These are phyloP conservation scores for Metschnikowia shivogae DNA, from an alignment of 805 yeast genomes.

Conservation along the genomic window DNA sequence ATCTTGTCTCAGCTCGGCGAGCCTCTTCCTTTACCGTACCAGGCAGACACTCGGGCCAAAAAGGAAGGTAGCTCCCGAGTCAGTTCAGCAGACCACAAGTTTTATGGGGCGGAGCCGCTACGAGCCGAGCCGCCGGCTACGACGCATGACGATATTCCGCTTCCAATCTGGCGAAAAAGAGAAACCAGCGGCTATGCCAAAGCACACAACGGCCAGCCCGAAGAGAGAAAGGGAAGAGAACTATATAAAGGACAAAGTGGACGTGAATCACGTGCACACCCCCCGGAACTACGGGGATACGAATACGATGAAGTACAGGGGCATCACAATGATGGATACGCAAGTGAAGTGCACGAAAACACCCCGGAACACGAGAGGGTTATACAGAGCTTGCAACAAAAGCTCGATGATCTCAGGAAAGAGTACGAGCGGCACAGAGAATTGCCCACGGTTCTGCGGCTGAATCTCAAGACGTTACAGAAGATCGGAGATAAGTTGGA, in stretches of 20 bases:
- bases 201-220: not conserved
- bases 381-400: slow-evolving; percentile 9
- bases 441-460: slow-evolving; percentile 3
- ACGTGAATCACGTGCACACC: too few relatives aligned
- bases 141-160: slow-evolving; percentile 4
- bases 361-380: slow-evolving; percentile 3
- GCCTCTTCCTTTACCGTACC: slow-evolving; percentile 35
- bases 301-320: too few relatives aligned
- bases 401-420: slow-evolving; percentile 7
- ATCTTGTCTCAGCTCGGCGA: slow-evolving; percentile 27
- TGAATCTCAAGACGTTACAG: slow-evolving; percentile 6
- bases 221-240: not conserved
- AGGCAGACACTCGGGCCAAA: slow-evolving; percentile 11
- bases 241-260: too few relatives aligned
- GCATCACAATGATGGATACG: not conserved
- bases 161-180: slow-evolving; percentile 13
- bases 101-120: not conserved
- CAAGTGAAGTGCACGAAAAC: not conserved
- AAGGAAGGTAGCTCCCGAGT: slow-evolving; percentile 2
- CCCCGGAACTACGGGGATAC: too few relatives aligned
- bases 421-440: slow-evolving; percentile 2
- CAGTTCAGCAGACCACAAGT: not conserved
- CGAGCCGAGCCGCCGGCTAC: slow-evolving; percentile 6
- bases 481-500: slow-evolving; percentile 7
- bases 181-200: too few relatives aligned